Conservation (phyloP, 176 grass and related monocot genomes). For the Panicum miliaceum region DNA sequence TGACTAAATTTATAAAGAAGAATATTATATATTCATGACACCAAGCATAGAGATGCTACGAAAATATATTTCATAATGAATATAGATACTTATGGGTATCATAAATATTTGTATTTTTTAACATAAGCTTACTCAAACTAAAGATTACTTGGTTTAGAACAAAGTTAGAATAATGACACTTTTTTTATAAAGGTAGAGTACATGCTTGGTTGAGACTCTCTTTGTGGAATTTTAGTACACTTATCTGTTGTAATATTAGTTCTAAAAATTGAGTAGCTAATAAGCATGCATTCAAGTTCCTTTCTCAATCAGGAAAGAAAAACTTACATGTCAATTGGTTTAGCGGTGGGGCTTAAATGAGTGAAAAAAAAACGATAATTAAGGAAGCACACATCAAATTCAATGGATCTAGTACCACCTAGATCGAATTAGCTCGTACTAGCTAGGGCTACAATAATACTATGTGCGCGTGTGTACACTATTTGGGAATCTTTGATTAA, state of each 20-base stretch:
- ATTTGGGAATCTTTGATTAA: too few species aligned
- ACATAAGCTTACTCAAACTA: too few species aligned
- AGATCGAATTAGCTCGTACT: neutral
- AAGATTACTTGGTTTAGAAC: too few species aligned
- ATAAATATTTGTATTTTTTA: too few species aligned
- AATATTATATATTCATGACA: too few species aligned
- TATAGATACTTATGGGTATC: too few species aligned
- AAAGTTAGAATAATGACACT: too few species aligned
- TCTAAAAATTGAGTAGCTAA: conserved; percentile 3
- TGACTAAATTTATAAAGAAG: too few species aligned
- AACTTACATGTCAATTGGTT: neutral
- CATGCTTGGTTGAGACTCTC: neutral
- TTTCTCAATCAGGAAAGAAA: neutral
- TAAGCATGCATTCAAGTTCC: neutral
- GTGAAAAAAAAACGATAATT: neutral
- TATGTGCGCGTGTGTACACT: neutral
- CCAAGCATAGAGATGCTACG: too few species aligned
- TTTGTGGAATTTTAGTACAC: neutral
- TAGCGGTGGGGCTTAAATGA: neutral
- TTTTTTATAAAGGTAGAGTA: too few species aligned
- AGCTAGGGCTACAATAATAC: neutral
- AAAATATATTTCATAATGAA: too few species aligned
- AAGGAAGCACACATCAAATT: neutral
- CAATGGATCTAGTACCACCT: conserved; percentile 5
- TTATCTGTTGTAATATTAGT: neutral